A percentile compares a stretch with the other conserved stretches of the same genome.
Evolutionary conservation across 83 land plant genomes (phyloP).

Genomic region (Isoetes engelmannii): DNA sequence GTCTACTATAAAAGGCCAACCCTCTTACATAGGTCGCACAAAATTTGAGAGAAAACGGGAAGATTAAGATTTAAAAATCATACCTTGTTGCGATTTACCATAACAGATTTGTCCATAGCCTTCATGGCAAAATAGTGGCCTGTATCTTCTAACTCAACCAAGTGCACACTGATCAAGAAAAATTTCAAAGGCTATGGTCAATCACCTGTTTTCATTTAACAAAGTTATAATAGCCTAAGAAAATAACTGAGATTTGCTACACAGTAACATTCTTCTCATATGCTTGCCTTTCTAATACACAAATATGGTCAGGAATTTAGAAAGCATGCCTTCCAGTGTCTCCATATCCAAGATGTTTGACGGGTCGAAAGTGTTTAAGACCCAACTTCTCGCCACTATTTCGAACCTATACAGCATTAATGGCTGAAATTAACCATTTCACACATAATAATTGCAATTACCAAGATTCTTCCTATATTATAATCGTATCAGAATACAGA

Average conservation of each 20-base stretch:
- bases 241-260: neutral
- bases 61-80: neutral
- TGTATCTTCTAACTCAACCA: slow-evolving; percentile 75
- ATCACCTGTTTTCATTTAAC: neutral
- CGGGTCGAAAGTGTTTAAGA: slow-evolving; percentile 76
- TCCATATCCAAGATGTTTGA: slow-evolving; percentile 85
- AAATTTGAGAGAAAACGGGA: too few relatives aligned
- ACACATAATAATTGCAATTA: too few relatives aligned
- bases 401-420: slow-evolving; percentile 27
- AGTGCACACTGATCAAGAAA: slow-evolving; percentile 71
- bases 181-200: neutral
- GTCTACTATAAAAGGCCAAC: too few relatives aligned
- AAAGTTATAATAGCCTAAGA: neutral
- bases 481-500: too few relatives aligned
- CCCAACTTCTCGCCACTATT: slow-evolving; percentile 53
- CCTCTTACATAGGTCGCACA: too few relatives aligned
- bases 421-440: too few relatives aligned
- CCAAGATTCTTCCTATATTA: too few relatives aligned
- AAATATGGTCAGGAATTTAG: too few relatives aligned
- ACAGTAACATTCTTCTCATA: neutral
- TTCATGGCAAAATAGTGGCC: slow-evolving; percentile 89
- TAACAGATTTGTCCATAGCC: slow-evolving; percentile 78
- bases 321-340: slow-evolving; percentile 84
- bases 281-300: too few relatives aligned
- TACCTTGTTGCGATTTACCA: slow-evolving; percentile 88